Percentiles rank a stretch among this genome's conserved stretches.
Conservation (phyloP, 2,329 filamentous ascomycete species). For the Ceratocystiopsis sp. region DNA sequence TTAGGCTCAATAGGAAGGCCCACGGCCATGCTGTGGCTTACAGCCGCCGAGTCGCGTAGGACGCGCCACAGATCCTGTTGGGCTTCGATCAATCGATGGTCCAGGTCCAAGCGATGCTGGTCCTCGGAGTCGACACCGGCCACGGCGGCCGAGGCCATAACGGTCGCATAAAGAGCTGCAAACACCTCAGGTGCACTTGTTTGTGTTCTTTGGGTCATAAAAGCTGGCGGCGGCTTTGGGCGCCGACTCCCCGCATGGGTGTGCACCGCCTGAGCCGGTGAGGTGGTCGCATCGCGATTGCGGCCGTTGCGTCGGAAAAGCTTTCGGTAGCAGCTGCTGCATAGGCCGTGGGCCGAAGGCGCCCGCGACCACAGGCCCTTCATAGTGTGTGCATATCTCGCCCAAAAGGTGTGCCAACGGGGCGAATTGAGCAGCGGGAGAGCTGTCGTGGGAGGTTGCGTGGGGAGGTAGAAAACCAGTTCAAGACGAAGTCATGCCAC, state of each 20-base stretch:
- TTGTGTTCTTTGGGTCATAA: too few relatives aligned
- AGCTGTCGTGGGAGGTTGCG: too few relatives aligned
- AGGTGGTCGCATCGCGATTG: constrained; percentile 17
- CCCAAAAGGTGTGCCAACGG: not conserved
- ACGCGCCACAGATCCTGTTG: constrained; percentile 14
- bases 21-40: not conserved
- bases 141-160: constrained; percentile 47
- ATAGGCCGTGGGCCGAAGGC: constrained; percentile 40
- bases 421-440: not conserved
- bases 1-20: not conserved
- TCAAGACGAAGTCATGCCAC: too few relatives aligned
- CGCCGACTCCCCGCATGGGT: too few relatives aligned
- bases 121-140: constrained; percentile 44
- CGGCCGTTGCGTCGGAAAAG: constrained; percentile 24
- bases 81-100: constrained; percentile 39
- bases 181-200: constrained; percentile 33
- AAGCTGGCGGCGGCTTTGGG: too few relatives aligned
- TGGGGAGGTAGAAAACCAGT: too few relatives aligned
- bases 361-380: constrained; percentile 51
- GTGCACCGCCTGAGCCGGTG: too few relatives aligned
- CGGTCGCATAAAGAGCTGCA: constrained; percentile 51
- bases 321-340: constrained; percentile 42
- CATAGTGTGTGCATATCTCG: constrained; percentile 34
- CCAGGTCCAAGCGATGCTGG: constrained; percentile 40
- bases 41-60: constrained; percentile 2